These are phyloP conservation scores for Chlorokybus atmophyticus DNA, from an alignment of 139 green algal genomes.

Conservation along the genomic window DNA sequence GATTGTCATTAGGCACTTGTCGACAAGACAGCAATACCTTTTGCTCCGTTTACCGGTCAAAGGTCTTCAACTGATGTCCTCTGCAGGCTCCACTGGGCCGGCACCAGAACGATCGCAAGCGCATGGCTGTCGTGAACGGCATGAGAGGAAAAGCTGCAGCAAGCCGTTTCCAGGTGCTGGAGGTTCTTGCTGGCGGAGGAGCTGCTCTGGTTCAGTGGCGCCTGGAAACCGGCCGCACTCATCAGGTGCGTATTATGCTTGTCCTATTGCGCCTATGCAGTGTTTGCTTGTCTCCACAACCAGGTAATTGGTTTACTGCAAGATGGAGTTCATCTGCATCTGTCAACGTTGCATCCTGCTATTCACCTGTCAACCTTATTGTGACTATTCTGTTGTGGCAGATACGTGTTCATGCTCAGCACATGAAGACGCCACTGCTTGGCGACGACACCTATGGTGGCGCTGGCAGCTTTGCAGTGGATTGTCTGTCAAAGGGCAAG, in stretches of 20 bases:
- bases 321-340: no score
- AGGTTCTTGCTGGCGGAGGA: constrained; percentile 47
- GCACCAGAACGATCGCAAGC: constrained; percentile 45
- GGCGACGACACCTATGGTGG: constrained; percentile 78
- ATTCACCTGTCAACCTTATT: no score
- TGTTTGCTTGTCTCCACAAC: constrained; percentile 5
- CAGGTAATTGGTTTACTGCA: no score
- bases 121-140: constrained; percentile 20
- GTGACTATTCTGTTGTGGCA: constrained; percentile 5
- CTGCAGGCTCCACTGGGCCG: constrained; percentile 35
- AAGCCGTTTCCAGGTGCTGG: constrained; percentile 55
- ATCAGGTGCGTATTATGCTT: constrained; percentile 62
- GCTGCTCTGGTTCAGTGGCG: constrained; percentile 76
- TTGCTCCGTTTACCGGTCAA: no score
- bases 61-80: no score
- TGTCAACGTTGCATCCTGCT: no score
- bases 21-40: no score
- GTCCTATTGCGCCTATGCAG: neutral
- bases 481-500: no score
- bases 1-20: no score
- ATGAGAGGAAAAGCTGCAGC: constrained; percentile 1
- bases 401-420: constrained; percentile 33
- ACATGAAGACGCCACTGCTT: constrained; percentile 74
- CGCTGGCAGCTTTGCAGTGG: no score
- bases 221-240: constrained; percentile 85